Evolutionary conservation across 208 protist genomes (phyloP).

Genomic region (Balamuthia mandrillaris): DNA sequence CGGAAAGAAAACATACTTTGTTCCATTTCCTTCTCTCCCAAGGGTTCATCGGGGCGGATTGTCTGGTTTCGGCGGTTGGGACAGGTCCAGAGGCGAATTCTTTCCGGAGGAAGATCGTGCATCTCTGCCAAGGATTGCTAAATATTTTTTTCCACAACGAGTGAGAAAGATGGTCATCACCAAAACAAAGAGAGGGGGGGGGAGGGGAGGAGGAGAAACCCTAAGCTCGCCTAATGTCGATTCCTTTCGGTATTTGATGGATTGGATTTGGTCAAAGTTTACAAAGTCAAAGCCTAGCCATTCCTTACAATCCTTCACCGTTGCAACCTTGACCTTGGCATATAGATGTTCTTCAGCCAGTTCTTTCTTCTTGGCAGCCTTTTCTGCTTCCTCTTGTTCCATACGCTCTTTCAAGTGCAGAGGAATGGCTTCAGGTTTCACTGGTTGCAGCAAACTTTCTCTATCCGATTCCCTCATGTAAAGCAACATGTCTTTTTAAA

Average conservation of each 20-base stretch:
- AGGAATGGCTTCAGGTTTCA: background rate
- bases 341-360: background rate
- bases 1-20: background rate
- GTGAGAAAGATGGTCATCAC: too few relatives aligned
- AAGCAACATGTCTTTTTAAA: conserved; percentile 75
- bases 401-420: background rate
- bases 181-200: too few relatives aligned
- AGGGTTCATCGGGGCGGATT: conserved; percentile 3
- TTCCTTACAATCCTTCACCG: background rate
- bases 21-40: background rate
- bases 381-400: conserved; percentile 16
- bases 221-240: background rate
- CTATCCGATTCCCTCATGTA: conserved; percentile 69
- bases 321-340: background rate
- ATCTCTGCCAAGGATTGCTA: too few relatives aligned
- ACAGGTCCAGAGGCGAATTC: conserved; percentile 3
- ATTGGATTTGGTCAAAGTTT: background rate
- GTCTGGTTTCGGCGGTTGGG: background rate
- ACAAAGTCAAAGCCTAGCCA: background rate
- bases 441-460: background rate
- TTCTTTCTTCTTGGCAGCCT: conserved; percentile 26
- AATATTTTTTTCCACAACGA: too few relatives aligned
- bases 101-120: background rate
- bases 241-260: background rate
- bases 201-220: too few relatives aligned